Evolutionary conservation across 2,329 filamentous ascomycete genomes (phyloP).

Genomic region (Cadophora malorum): DNA sequence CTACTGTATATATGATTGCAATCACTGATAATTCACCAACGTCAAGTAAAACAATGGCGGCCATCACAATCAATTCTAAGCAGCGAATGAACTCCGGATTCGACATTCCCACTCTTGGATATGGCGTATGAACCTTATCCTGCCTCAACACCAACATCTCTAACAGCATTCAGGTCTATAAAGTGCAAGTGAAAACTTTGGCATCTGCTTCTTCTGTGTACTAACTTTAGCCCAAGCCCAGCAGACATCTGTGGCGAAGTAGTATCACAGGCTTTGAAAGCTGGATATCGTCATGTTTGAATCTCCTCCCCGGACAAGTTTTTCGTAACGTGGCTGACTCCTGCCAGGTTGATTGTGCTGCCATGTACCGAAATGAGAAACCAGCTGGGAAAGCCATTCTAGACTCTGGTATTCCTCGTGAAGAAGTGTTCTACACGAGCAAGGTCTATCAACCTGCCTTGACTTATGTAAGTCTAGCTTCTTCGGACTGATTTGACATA

Average conservation of each 20-base stretch:
- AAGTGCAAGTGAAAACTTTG: constrained; percentile 45
- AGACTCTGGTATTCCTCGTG: constrained; percentile 57
- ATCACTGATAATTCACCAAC: constrained; percentile 3
- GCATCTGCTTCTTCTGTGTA: not conserved
- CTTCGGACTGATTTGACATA: not conserved
- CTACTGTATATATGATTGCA: not conserved
- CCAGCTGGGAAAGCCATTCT: constrained; percentile 60
- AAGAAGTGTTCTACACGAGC: constrained; percentile 66
- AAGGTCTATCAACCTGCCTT: constrained; percentile 60
- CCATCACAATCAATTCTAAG: constrained; percentile 54
- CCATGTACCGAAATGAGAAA: constrained; percentile 63
- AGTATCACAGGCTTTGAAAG: constrained; percentile 60
- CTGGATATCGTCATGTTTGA: constrained; percentile 62
- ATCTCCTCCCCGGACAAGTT: not conserved
- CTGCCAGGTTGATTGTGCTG: constrained; percentile 61
- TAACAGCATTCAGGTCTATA: constrained; percentile 47
- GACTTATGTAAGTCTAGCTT: constrained; percentile 54
- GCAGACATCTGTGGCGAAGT: constrained; percentile 63
- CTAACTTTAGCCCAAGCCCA: constrained; percentile 49
- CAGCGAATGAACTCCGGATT: constrained; percentile 61
- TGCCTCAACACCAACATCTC: not conserved
- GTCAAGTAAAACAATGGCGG: constrained; percentile 47
- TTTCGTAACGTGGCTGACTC: constrained; percentile 8
- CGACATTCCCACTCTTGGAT: constrained; percentile 65
- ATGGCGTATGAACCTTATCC: constrained; percentile 53